Evolutionary conservation across 345 rosid genomes (phyloP).

Genomic region (Brassica juncea): DNA sequence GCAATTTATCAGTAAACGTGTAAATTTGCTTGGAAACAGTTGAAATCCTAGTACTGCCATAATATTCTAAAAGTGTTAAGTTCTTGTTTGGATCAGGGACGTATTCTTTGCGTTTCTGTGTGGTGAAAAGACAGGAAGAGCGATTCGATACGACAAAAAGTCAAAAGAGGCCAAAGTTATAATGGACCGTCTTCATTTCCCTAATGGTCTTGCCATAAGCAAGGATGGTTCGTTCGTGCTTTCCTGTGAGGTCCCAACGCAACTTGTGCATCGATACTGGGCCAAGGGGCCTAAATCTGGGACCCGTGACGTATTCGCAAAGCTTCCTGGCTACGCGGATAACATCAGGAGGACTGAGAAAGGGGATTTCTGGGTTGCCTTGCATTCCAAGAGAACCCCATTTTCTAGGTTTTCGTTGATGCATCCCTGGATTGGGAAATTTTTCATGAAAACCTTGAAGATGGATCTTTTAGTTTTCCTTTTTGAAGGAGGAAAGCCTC

Average conservation of each 20-base stretch:
- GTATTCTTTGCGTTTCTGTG: slow-evolving; percentile 44
- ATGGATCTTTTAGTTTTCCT: slow-evolving; percentile 50
- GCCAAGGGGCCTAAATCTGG: slow-evolving; percentile 45
- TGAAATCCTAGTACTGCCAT: not conserved
- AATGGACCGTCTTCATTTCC: slow-evolving; percentile 50
- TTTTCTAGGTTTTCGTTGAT: slow-evolving; percentile 43
- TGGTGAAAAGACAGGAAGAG: slow-evolving; percentile 63
- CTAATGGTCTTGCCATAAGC: slow-evolving; percentile 78
- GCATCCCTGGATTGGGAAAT: slow-evolving; percentile 47
- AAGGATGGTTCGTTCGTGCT: slow-evolving; percentile 57
- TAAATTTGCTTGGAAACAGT: not conserved
- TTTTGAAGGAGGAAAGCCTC: slow-evolving; percentile 58
- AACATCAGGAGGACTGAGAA: slow-evolving; percentile 53
- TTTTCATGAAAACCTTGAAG: slow-evolving; percentile 41
- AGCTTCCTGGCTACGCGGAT: slow-evolving; percentile 63
- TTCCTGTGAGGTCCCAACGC: slow-evolving; percentile 48
- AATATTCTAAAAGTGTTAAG: slow-evolving; percentile 1
- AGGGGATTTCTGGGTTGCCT: slow-evolving; percentile 70
- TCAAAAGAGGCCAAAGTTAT: slow-evolving; percentile 55
- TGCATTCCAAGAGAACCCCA: slow-evolving; percentile 47
- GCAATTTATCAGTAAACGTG: not conserved
- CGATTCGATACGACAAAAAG: slow-evolving; percentile 56
- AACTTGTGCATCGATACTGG: slow-evolving; percentile 52
- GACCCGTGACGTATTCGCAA: slow-evolving; percentile 45
- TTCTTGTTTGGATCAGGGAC: slow-evolving; percentile 27